These are phyloP conservation scores for Pelargonium fulgidum DNA, from an alignment of 441 rosid genomes.

Conservation along the genomic window DNA sequence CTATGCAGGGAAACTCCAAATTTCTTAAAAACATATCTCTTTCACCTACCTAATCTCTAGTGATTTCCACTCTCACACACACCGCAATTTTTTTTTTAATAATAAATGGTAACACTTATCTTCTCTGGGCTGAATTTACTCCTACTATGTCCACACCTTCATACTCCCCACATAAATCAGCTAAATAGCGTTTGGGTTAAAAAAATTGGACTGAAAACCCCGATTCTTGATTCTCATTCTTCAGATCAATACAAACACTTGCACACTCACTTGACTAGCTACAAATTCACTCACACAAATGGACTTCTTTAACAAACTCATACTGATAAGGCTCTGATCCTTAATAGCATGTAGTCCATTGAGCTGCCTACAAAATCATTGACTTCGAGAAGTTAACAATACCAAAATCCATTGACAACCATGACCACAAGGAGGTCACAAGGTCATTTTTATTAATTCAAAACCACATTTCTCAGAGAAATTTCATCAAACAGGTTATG, in stretches of 20 bases:
- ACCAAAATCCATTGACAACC: too few species aligned
- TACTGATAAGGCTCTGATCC: neutral
- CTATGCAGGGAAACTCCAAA: neutral
- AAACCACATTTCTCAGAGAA: slow-evolving; percentile 8
- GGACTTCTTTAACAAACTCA: neutral
- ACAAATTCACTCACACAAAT: neutral
- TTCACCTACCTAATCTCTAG: neutral
- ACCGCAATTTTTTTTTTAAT: too few species aligned
- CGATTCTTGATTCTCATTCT: neutral
- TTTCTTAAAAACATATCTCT: neutral
- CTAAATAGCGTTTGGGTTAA: neutral
- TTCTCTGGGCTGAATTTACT: neutral
- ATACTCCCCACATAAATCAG: neutral
- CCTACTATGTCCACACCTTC: too few species aligned
- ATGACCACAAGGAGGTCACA: too few species aligned
- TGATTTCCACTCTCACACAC: neutral
- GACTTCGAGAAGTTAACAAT: too few species aligned
- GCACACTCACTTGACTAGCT: neutral
- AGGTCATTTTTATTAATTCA: too few species aligned
- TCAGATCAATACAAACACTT: neutral
- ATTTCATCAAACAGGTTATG: slow-evolving; percentile 25
- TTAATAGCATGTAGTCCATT: too few species aligned
- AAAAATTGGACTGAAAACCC: too few species aligned
- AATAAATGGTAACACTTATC: neutral
- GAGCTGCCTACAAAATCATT: neutral